Evolutionary conservation across 2,329 filamentous ascomycete species (phyloP).

Genomic region (Phaeoacremonium minimum): DNA sequence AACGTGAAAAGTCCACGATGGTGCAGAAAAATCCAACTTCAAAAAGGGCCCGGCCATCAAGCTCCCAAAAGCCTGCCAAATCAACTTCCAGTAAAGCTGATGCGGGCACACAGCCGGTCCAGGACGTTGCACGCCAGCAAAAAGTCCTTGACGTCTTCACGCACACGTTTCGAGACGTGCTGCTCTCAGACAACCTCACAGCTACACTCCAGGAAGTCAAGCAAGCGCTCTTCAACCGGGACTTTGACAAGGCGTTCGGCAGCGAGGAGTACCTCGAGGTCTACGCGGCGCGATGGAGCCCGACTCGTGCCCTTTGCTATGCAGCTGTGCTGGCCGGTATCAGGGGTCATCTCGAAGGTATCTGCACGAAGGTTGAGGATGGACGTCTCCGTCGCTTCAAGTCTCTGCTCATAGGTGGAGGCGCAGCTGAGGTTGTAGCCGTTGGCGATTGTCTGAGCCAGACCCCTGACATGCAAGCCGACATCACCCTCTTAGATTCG

Average conservation of each 20-base stretch:
- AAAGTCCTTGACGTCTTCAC: slow-evolving; percentile 67
- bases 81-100: too few species aligned
- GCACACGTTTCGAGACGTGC: slow-evolving; percentile 51
- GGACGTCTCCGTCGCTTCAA: slow-evolving; percentile 17
- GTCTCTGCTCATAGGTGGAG: slow-evolving; percentile 50
- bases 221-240: slow-evolving; percentile 76
- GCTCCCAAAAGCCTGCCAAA: too few species aligned
- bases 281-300: slow-evolving; percentile 90
- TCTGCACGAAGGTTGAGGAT: slow-evolving; percentile 4
- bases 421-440: slow-evolving; percentile 57
- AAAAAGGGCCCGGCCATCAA: too few species aligned
- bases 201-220: slow-evolving; percentile 76
- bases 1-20: too few species aligned
- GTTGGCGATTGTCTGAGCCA: slow-evolving; percentile 39
- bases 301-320: slow-evolving; percentile 80
- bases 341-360: slow-evolving; percentile 21
- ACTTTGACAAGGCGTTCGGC: slow-evolving; percentile 79
- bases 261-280: slow-evolving; percentile 66
- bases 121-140: slow-evolving; percentile 5
- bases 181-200: slow-evolving; percentile 42
- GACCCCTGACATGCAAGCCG: slow-evolving; percentile 14
- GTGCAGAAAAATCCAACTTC: too few species aligned
- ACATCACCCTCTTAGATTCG: slow-evolving; percentile 70
- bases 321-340: slow-evolving; percentile 46
- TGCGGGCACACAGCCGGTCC: too few species aligned